Conservation (phyloP, 306 rosid species). For the Trichosanthes cucumerina region DNA sequence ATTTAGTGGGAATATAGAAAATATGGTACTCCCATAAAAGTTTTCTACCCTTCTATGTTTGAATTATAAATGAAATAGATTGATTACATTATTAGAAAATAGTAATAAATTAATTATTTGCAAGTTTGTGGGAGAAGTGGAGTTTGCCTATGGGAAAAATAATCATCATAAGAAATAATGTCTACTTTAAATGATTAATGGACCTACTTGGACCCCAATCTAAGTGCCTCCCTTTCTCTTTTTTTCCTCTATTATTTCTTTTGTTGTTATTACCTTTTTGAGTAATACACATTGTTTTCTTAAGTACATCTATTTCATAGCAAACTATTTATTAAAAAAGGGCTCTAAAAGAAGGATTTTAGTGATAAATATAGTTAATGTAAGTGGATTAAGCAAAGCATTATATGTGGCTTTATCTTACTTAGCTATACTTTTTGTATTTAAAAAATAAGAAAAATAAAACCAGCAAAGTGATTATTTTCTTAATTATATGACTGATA, state of each 20-base stretch:
- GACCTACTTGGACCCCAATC: constrained; percentile 35
- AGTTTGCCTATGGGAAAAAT: not conserved
- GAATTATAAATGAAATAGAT: not conserved
- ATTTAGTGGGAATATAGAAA: too few relatives aligned
- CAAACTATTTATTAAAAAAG: not conserved
- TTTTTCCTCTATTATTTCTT: not conserved
- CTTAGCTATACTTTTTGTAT: not conserved
- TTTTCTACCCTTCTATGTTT: too few relatives aligned
- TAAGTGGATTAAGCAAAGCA: not conserved
- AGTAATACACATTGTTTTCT: not conserved
- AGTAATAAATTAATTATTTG: not conserved
- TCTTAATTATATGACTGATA: too few relatives aligned
- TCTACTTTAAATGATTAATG: constrained; percentile 68
- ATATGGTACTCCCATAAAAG: too few relatives aligned
- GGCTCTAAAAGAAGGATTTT: not conserved
- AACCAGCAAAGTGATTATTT: too few relatives aligned
- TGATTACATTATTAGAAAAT: not conserved
- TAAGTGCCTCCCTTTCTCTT: constrained; percentile 2
- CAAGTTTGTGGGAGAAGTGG: not conserved
- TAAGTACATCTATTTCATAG: not conserved
- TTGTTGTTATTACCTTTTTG: not conserved
- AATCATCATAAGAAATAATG: constrained; percentile 23
- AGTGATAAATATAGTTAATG: not conserved
- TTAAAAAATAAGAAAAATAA: not conserved
- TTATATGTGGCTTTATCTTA: not conserved